Evolutionary conservation across 768 basidiomycete species (phyloP), one percentile per base, ranked within the genome.

Genomic region (Clitopilus hobsonii): DNA sequence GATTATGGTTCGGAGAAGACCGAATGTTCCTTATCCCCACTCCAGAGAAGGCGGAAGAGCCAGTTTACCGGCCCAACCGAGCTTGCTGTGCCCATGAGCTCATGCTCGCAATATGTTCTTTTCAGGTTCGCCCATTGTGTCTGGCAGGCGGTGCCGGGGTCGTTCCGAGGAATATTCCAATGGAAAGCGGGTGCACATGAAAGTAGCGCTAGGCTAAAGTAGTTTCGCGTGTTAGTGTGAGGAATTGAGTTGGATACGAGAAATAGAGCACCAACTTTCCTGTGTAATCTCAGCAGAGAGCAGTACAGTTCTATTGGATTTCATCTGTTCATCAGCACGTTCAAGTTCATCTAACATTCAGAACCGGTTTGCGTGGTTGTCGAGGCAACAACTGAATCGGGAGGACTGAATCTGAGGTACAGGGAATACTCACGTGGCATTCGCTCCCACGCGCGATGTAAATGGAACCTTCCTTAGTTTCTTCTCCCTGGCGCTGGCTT

Each of bases 401-500:
- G 41, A 18, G 41, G 18, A 16, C 38, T 27, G 48, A 58, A 64
- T 63, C 60, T 60, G 49, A 54, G 56, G 56, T 54, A n/a, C 53
- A 58, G 63, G 62, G 56, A 57, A 54, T 32, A 24, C 51, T 63
- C 63, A 65, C 63, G 63, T 65, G 63, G 54, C 54, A n/a, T 51
- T 50, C 38, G 57, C 54, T 55, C 38, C 56, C 56, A 58, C 52
- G 52, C 56, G 55, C 51, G 52, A 53, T 54, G 56, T 54, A 58
- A 60, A 65, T 64, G 56, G 63, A 65, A 65, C 54, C 54, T 64
- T 61, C 55, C 38, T 58, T 29, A 56, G 57, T 63, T 64, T 60
- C 59, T 60, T 57, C 55, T 55, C 52, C 51, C 47, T 59, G 52
- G 51, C 55, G 53, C 45, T 50, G 55, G 51, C 38, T 55, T 57